Conservation (phyloP, 768 basidiomycete species). For the Collybia nuda region DNA sequence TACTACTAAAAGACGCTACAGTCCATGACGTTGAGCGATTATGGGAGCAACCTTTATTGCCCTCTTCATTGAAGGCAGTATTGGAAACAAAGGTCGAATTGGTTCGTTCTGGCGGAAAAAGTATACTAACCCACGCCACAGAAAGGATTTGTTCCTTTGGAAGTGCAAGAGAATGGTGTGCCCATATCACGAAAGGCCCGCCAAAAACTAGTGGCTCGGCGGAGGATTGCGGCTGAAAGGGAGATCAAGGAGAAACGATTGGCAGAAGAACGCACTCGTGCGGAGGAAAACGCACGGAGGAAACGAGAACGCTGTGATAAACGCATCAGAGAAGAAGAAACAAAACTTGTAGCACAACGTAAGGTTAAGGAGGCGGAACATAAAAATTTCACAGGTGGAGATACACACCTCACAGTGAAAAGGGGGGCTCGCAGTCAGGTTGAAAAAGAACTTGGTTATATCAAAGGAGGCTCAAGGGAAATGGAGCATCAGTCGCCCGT, state of each 20-base stretch:
- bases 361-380: constrained; percentile 10
- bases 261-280: constrained; percentile 26
- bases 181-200: constrained; percentile 23
- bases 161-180: constrained; percentile 3
- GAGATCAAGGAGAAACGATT: constrained; percentile 20
- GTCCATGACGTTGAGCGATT: constrained; percentile 36
- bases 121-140: not conserved
- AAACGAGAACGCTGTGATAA: constrained; percentile 22
- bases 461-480: constrained; percentile 4
- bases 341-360: constrained; percentile 5
- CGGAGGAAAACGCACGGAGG: constrained; percentile 25
- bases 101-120: not conserved
- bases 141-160: constrained; percentile 9
- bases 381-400: not conserved
- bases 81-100: constrained; percentile 28
- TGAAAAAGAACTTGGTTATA: not conserved
- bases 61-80: constrained; percentile 21
- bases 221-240: constrained; percentile 18
- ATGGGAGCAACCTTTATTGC: constrained; percentile 21
- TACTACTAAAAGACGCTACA: constrained; percentile 36
- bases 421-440: constrained; percentile 7
- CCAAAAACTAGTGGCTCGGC: constrained; percentile 20
- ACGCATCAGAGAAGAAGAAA: constrained; percentile 5
- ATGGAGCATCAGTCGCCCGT: constrained; percentile 11
- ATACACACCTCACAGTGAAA: not conserved